These are phyloP conservation scores for Hamamelis virginiana DNA, from an alignment of 164 flowering plant species.

Conservation along the genomic window DNA sequence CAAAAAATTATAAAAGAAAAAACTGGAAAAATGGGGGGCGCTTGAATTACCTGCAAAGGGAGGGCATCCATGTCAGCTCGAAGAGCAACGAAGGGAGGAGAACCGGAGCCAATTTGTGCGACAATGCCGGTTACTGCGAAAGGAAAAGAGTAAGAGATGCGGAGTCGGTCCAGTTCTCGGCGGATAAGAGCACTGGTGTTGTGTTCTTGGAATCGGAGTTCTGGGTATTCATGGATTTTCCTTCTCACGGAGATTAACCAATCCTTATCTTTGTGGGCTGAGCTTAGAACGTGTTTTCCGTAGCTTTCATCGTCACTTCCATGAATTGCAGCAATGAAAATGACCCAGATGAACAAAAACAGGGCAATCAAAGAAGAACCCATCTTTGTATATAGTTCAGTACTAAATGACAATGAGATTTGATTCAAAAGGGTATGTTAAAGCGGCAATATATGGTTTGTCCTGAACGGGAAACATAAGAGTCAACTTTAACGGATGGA, in stretches of 20 bases:
- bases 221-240: conserved; percentile 77
- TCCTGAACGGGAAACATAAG: no score
- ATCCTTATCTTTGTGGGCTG: conserved; percentile 51
- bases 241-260: conserved; percentile 77
- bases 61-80: conserved; percentile 95
- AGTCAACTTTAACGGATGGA: no score
- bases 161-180: conserved; percentile 56
- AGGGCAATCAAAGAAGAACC: no score
- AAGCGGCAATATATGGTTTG: no score
- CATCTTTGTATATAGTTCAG: no score
- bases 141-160: conserved; percentile 60
- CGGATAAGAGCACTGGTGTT: conserved; percentile 85
- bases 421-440: no score
- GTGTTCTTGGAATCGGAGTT: conserved; percentile 69
- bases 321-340: not conserved
- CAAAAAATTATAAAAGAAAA: no score
- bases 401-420: no score
- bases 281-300: conserved; percentile 28
- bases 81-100: conserved; percentile 68
- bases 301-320: conserved; percentile 9
- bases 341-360: not conserved
- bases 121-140: conserved; percentile 75
- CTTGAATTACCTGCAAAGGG: conserved; percentile 33
- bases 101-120: conserved; percentile 67
- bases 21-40: no score